phyloP scores from a whole-genome alignment of 768 basidiomycete genomes.

The Boletus edulis region DNA sequence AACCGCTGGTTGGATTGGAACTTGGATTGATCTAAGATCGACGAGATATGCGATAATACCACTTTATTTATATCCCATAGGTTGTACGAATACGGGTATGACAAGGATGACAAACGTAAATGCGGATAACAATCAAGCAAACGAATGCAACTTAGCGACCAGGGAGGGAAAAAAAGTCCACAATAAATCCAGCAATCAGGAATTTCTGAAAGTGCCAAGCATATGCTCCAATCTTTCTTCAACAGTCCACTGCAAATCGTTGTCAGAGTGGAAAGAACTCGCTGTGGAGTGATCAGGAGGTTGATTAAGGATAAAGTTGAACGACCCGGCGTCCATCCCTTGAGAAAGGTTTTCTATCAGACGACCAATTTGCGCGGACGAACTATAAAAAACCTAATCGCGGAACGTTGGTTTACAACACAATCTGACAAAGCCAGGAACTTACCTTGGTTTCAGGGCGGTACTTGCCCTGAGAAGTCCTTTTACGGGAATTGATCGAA shows the following conservation, averaged over 20 bases:
- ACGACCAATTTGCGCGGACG: slow-evolving; percentile 75
- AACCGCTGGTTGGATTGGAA: slow-evolving; percentile 74
- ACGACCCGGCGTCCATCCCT: slow-evolving; percentile 79
- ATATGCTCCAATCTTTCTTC: slow-evolving; percentile 77
- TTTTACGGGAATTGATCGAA: slow-evolving; percentile 62
- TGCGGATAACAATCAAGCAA: slow-evolving; percentile 14
- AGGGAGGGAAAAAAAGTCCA: slow-evolving; percentile 10
- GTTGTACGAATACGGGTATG: slow-evolving; percentile 34
- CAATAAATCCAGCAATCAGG: slow-evolving; percentile 30
- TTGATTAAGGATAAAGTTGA: slow-evolving; percentile 62
- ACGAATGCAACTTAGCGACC: slow-evolving; percentile 13
- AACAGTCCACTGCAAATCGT: slow-evolving; percentile 64
- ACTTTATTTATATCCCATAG: slow-evolving; percentile 34
- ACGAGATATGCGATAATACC: slow-evolving; percentile 15
- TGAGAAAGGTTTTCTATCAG: slow-evolving; percentile 82
- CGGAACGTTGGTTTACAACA: slow-evolving; percentile 8
- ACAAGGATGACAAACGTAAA: slow-evolving; percentile 20
- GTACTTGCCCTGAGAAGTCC: slow-evolving; percentile 47
- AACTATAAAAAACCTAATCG: slow-evolving; percentile 38
- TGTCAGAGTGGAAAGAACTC: slow-evolving; percentile 59
- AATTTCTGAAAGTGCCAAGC: slow-evolving; percentile 43
- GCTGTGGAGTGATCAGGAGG: slow-evolving; percentile 53
- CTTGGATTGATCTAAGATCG: slow-evolving; percentile 31
- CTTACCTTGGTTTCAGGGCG: slow-evolving; percentile 84
- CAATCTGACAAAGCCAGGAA: slow-evolving; percentile 12